Evolutionary conservation across 495 filamentous ascomycete genomes (phyloP).

Genomic region (Eremomyces bilateralis): DNA sequence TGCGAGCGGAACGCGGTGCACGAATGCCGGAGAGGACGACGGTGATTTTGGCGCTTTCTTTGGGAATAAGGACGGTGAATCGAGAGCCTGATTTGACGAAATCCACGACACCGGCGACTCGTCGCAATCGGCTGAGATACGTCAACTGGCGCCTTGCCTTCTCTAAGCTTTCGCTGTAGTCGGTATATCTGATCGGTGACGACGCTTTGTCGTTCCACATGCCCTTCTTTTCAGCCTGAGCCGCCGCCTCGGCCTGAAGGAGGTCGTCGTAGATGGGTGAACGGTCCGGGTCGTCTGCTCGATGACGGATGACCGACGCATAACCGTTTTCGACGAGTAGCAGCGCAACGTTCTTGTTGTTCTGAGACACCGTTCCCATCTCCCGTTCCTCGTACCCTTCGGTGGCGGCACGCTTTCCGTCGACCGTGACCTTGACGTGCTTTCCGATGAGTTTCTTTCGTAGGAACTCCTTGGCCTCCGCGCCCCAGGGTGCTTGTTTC

Average conservation of each 20-base stretch:
- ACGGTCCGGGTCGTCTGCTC: constrained; percentile 77
- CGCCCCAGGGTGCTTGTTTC: constrained; percentile 63
- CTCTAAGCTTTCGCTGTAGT: constrained; percentile 79
- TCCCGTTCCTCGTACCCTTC: constrained; percentile 90
- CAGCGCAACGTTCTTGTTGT: constrained; percentile 71
- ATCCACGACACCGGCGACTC: constrained; percentile 85
- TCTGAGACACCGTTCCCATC: constrained; percentile 64
- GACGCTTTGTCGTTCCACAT: constrained; percentile 82
- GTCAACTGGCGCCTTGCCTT: constrained; percentile 88
- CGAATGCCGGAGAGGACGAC: constrained; percentile 89
- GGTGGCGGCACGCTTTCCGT: constrained; percentile 74
- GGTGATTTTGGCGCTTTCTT: constrained; percentile 84
- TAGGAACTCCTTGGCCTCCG: constrained; percentile 90
- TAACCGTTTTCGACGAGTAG: constrained; percentile 77
- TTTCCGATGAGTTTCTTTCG: constrained; percentile 91
- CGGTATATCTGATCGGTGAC: constrained; percentile 55
- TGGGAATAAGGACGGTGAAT: constrained; percentile 79
- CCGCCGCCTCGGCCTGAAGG: constrained; percentile 67
- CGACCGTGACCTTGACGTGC: constrained; percentile 65
- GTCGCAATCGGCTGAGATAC: constrained; percentile 68
- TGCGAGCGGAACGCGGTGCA: constrained; percentile 71
- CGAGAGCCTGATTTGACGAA: constrained; percentile 91
- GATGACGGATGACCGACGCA: constrained; percentile 80
- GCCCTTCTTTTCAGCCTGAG: constrained; percentile 67
- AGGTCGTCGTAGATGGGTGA: constrained; percentile 88